Conservation (phyloP, 176 grass and related monocot species). For the Oryza brachyantha region DNA sequence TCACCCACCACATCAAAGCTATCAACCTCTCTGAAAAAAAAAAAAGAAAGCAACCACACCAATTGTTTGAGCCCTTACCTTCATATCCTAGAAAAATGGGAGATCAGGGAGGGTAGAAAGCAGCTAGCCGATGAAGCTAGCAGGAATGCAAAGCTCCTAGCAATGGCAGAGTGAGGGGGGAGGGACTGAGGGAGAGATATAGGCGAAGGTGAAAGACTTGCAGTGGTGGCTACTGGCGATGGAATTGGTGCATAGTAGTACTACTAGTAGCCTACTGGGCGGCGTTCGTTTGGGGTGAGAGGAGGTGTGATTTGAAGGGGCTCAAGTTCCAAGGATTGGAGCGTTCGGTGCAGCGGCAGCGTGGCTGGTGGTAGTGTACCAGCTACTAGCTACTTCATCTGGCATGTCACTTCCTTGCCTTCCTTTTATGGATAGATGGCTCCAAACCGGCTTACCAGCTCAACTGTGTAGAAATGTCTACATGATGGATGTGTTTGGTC, state of each 20-base stretch:
- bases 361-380: not conserved
- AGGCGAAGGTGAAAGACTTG: not conserved
- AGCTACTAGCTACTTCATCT: slow-evolving; percentile 26
- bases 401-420: slow-evolving; percentile 19
- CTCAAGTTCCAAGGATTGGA: slow-evolving; percentile 37
- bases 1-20: not conserved
- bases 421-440: not conserved
- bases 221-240: not conserved
- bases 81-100: slow-evolving; percentile 33
- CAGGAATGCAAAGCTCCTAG: not conserved
- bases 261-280: slow-evolving; percentile 17
- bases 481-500: too few species aligned
- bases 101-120: not conserved
- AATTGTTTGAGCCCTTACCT: slow-evolving; percentile 10
- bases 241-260: not conserved
- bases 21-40: not conserved
- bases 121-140: not conserved
- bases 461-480: too few species aligned
- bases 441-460: not conserved
- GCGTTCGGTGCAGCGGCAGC: slow-evolving; percentile 21
- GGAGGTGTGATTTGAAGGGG: slow-evolving; percentile 31
- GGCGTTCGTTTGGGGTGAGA: too few species aligned
- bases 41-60: not conserved
- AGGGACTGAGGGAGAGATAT: not conserved
- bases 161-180: not conserved